These are phyloP conservation scores for Amanita fuliginea DNA, from an alignment of 768 basidiomycete genomes.

Conservation along the genomic window DNA sequence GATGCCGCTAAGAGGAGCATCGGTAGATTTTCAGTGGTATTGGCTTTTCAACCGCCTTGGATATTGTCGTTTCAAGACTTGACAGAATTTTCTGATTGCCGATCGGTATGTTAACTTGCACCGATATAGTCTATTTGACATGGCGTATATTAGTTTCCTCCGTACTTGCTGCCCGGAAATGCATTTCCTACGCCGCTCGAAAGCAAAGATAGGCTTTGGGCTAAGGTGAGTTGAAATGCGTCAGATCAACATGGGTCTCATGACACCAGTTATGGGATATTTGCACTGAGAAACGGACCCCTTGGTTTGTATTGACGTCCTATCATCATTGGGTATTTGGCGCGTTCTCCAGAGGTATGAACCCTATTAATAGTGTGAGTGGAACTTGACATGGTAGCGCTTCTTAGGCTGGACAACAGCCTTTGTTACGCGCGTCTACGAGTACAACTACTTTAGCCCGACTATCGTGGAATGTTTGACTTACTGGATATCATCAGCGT, in stretches of 20 bases:
- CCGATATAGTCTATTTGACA: conserved; percentile 3
- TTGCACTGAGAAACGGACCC: conserved; percentile 35
- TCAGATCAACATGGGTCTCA: background rate
- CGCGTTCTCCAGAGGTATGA: conserved; percentile 41
- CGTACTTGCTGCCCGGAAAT: conserved; percentile 20
- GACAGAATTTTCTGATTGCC: conserved; percentile 36
- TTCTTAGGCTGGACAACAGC: conserved; percentile 40
- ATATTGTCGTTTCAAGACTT: conserved; percentile 43
- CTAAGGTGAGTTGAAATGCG: conserved; percentile 28
- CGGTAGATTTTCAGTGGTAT: conserved; percentile 25
- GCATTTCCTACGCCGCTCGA: conserved; percentile 21
- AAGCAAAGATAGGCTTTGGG: conserved; percentile 48
- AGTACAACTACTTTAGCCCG: conserved; percentile 28
- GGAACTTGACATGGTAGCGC: background rate
- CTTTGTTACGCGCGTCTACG: conserved; percentile 36
- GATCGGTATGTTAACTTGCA: conserved; percentile 20
- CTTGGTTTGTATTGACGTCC: conserved; percentile 48
- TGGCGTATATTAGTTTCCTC: conserved; percentile 26
- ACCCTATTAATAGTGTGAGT: background rate
- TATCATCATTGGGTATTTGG: conserved; percentile 57
- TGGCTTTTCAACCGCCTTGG: conserved; percentile 56
- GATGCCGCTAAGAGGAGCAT: conserved; percentile 14
- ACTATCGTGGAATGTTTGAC: conserved; percentile 38
- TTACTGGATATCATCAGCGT: conserved; percentile 48
- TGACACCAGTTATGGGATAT: conserved; percentile 40